A percentile compares a stretch with the other conserved stretches of the same genome.
phyloP scores from a whole-genome alignment of 108 stramenopile genomes.

The Skeletonema menzelii region DNA sequence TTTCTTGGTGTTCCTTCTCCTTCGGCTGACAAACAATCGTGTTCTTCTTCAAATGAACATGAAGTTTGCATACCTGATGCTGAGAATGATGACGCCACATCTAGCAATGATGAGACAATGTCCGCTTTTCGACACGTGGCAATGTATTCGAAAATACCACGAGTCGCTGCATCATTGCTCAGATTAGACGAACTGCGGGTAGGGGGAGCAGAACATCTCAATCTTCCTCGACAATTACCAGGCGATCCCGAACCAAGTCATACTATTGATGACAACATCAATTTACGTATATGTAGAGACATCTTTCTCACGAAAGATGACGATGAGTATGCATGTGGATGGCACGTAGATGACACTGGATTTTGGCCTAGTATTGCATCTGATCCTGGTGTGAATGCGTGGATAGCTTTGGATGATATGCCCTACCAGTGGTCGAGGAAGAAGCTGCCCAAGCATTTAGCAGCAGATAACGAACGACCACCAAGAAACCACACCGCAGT shows the following conservation, averaged over 20 bases:
- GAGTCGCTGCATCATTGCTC: conserved; percentile 40
- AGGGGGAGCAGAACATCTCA: conserved; percentile 26
- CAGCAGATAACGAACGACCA: neutral
- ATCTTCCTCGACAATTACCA: conserved; percentile 13
- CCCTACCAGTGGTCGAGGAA: conserved; percentile 33
- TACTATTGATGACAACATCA: conserved; percentile 23
- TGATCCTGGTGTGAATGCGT: conserved; percentile 72
- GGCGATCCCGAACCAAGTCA: neutral
- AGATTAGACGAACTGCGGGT: conserved; percentile 40
- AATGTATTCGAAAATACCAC: conserved; percentile 44
- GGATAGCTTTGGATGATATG: conserved; percentile 84
- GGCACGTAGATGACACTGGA: conserved; percentile 83
- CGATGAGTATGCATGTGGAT: conserved; percentile 77
- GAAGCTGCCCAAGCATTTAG: neutral
- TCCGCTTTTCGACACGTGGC: conserved; percentile 45
- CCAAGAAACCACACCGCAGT: neutral
- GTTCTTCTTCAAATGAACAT: conserved; percentile 1
- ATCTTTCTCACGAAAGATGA: conserved; percentile 72
- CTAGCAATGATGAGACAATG: conserved; percentile 1
- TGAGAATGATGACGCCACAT: conserved; percentile 40
- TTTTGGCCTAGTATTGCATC: conserved; percentile 69
- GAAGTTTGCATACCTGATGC: conserved; percentile 1
- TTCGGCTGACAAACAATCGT: neutral
- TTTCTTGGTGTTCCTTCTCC: conserved; percentile 49
- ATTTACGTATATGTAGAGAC: conserved; percentile 33